Evolutionary conservation across 2,329 filamentous ascomycete species (phyloP).

Genomic region (Phyllosticta citrichinensis): DNA sequence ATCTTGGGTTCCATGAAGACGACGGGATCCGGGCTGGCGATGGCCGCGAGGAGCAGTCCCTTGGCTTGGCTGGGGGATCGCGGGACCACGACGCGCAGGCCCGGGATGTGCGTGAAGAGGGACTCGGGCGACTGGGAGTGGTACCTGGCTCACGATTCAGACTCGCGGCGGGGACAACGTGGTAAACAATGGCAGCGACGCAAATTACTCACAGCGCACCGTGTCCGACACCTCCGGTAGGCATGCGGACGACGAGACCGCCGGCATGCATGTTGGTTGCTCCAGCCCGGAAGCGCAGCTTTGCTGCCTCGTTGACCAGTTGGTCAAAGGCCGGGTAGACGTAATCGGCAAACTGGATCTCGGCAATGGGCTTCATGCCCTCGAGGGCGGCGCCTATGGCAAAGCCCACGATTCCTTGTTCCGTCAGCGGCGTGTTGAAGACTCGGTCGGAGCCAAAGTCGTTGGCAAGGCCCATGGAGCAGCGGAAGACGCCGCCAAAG

Average conservation of each 20-base stretch:
- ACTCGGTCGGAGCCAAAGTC: conserved; percentile 82
- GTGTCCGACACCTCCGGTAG: conserved; percentile 79
- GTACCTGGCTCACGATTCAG: conserved; percentile 38
- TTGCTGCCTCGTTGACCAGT: conserved; percentile 86
- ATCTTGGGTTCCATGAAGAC: conserved; percentile 94
- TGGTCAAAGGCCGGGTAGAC: conserved; percentile 90
- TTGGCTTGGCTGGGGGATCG: conserved; percentile 82
- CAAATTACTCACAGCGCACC: conserved; percentile 53
- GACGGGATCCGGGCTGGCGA: conserved; percentile 70
- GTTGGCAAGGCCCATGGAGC: conserved; percentile 80
- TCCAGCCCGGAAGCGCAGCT: conserved; percentile 69
- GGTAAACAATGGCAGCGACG: neutral
- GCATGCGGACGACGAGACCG: conserved; percentile 81
- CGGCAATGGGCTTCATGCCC: conserved; percentile 85
- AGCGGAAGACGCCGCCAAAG: conserved; percentile 93
- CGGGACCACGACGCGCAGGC: conserved; percentile 75
- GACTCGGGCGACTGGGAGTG: conserved; percentile 85
- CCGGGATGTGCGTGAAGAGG: conserved; percentile 80
- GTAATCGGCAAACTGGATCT: conserved; percentile 95
- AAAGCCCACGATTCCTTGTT: conserved; percentile 92
- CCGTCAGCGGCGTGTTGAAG: conserved; percentile 90
- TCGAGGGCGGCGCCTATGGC: conserved; percentile 83
- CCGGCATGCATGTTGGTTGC: conserved; percentile 47
- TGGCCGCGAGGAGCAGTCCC: conserved; percentile 69
- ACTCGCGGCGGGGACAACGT: neutral